These are phyloP conservation scores for Phaffia tasmanica DNA, from an alignment of 768 basidiomycete species.

Conservation along the genomic window DNA sequence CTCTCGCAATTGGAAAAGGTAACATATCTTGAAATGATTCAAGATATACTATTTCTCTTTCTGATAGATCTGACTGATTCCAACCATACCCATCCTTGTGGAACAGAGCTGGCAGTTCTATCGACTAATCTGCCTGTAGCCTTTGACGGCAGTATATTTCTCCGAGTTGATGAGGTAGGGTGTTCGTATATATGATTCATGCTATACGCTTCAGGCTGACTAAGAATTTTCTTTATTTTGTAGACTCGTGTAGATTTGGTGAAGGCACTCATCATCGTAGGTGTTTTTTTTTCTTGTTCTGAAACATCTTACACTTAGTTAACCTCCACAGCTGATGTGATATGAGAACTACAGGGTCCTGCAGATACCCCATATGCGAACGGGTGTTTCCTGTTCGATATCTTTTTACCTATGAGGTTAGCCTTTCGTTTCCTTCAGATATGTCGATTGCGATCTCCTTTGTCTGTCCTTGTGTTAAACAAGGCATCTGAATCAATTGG, in stretches of 20 bases:
- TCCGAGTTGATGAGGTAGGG: constrained; percentile 73
- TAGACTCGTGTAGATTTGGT: constrained; percentile 14
- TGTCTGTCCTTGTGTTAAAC: background rate
- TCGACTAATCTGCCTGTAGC: constrained; percentile 89
- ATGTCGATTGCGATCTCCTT: background rate
- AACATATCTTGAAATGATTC: constrained; percentile 46
- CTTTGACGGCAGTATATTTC: constrained; percentile 87
- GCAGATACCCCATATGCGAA: constrained; percentile 41
- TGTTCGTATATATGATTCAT: too few species aligned
- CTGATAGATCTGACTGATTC: background rate
- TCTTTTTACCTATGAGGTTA: constrained; percentile 49
- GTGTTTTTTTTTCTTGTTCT: too few species aligned
- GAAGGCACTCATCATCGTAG: constrained; percentile 48
- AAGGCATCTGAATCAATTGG: background rate
- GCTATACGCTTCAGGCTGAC: constrained; percentile 65
- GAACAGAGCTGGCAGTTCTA: constrained; percentile 61
- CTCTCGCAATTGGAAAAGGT: constrained; percentile 77
- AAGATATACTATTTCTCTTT: background rate
- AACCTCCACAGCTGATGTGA: too few species aligned
- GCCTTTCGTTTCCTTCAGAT: background rate
- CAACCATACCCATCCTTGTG: constrained; percentile 25
- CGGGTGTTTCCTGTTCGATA: constrained; percentile 82
- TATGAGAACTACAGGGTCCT: background rate
- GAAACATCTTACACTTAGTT: too few species aligned
- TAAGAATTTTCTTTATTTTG: constrained; percentile 50